Base-by-base conservation (phyloP, 225 moss, liverwort and hornwort species). In the Pseudoscleropodium purum region DNA sequence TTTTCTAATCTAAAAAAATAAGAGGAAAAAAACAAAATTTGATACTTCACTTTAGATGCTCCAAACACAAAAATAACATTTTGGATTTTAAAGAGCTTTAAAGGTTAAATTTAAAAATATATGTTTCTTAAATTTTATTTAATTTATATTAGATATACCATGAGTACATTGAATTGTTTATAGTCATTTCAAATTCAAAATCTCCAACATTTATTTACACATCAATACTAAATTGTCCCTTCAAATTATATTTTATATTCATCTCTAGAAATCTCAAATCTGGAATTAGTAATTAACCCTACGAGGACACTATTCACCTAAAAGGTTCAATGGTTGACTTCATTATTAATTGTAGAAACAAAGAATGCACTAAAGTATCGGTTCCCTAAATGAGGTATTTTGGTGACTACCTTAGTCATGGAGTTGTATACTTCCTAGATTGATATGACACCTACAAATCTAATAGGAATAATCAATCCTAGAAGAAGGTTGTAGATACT, bases 351-450 rank as follows among this genome's bases (percentile, higher is more conserved):
- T 66, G 18, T 59, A 67, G 6, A 67, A 36, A 24, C 24, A 41
- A 27, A 73, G 5, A 45, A 74, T 74, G 18, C 2, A 47, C 30
- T 6, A 1, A 59, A 59, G 21, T 75, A 18, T 18, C 47, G 11
- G 10, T 18, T 1, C 0, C 2, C 3, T 8, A 10, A 10, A 17
- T 5, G 1, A 3, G 16, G 18, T 18, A 41, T 74, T 45, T 30
- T 29, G 6, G 6, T 45, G 4, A 74, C 10, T 45, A 74, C 6
- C 6, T 10, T 10, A 3, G 18, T 30, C 18, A 74, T 30, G 6
- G 45, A 18, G 6, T 1, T 1, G 1, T 1, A 0, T 30, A 6
- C 4, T 11, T 47, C 6, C 1, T 17, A 1, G 2, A 30, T 18
- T 47, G 0, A 47, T 2, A 30, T 31, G 7, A 8, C 11, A 47